Evolutionary conservation across 2,329 filamentous ascomycete genomes (phyloP).

Genomic region (Sodiomyces alkalinus): DNA sequence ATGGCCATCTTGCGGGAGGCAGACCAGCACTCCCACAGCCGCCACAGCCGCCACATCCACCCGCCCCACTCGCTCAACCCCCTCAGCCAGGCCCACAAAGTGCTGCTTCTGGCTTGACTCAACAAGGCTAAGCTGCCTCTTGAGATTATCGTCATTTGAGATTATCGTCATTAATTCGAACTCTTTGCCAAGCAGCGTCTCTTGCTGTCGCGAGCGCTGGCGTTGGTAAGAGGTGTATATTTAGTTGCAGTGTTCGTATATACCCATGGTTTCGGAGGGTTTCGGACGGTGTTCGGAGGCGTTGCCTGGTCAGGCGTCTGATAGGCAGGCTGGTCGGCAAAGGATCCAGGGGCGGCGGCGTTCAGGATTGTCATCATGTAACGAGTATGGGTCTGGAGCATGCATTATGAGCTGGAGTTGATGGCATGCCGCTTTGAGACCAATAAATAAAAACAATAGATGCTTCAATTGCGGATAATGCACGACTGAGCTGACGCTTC

Average conservation of each 20-base stretch:
- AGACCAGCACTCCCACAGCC: constrained; percentile 10
- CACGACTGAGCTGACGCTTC: too few relatives aligned
- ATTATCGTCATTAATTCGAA: too few relatives aligned
- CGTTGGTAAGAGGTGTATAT: constrained; percentile 1
- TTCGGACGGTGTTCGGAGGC: not conserved
- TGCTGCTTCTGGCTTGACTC: not conserved
- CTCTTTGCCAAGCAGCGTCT: not conserved
- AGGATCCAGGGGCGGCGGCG: constrained; percentile 1
- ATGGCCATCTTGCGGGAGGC: constrained; percentile 6
- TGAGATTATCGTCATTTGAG: too few relatives aligned
- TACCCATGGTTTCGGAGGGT: constrained; percentile 1
- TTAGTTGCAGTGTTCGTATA: constrained; percentile 1
- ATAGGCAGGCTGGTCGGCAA: constrained; percentile 1
- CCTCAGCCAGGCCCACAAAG: constrained; percentile 6
- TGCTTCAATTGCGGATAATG: too few relatives aligned
- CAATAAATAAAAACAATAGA: constrained; percentile 1
- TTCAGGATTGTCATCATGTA: constrained; percentile 2
- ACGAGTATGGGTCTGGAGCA: not conserved
- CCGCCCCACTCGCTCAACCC: constrained; percentile 10
- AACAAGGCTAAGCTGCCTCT: not conserved
- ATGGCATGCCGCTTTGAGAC: not conserved
- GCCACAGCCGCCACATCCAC: constrained; percentile 8
- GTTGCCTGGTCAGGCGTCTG: not conserved
- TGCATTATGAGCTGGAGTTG: constrained; percentile 2
- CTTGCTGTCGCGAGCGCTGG: not conserved